These are phyloP conservation scores for Drosera capensis DNA, from an alignment of 148 eudicot species.

Conservation along the genomic window DNA sequence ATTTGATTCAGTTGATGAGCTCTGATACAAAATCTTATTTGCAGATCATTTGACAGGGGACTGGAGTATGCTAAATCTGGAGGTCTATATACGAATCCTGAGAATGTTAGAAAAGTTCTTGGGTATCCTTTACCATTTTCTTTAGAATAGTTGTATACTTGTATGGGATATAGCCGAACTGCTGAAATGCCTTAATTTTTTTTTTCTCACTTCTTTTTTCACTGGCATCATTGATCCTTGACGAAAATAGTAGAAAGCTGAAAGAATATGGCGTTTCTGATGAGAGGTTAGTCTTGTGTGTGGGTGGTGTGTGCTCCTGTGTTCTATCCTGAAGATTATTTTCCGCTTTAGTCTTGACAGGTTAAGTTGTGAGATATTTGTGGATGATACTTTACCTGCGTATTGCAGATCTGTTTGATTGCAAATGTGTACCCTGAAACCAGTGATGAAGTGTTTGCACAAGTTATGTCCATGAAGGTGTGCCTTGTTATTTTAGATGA, in stretches of 20 bases:
- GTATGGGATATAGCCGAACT: conserved; percentile 1
- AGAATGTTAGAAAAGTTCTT: conserved; percentile 42
- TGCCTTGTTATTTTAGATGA: not conserved
- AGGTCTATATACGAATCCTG: conserved; percentile 32
- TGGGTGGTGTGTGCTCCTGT: not conserved
- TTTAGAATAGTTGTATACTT: not conserved
- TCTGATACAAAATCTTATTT: conserved; percentile 11
- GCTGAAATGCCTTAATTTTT: too few relatives aligned
- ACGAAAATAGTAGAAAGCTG: conserved; percentile 55
- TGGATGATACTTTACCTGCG: not conserved
- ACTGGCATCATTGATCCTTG: too few relatives aligned
- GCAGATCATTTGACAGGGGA: conserved; percentile 75
- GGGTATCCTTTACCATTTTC: conserved; percentile 67
- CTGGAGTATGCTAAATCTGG: conserved; percentile 52
- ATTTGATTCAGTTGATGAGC: not conserved
- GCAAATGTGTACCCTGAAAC: conserved; percentile 62
- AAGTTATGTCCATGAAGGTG: conserved; percentile 80
- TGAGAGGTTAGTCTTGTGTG: conserved; percentile 34
- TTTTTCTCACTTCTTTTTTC: conserved; percentile 38
- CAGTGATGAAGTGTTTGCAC: conserved; percentile 54
- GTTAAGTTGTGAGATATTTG: not conserved
- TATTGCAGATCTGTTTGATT: conserved; percentile 60
- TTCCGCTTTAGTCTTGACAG: too few relatives aligned
- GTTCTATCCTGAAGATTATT: too few relatives aligned
- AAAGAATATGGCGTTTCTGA: conserved; percentile 62